Conservation (phyloP, 2,329 filamentous ascomycete species). For the Trichoderma pleuroti region DNA sequence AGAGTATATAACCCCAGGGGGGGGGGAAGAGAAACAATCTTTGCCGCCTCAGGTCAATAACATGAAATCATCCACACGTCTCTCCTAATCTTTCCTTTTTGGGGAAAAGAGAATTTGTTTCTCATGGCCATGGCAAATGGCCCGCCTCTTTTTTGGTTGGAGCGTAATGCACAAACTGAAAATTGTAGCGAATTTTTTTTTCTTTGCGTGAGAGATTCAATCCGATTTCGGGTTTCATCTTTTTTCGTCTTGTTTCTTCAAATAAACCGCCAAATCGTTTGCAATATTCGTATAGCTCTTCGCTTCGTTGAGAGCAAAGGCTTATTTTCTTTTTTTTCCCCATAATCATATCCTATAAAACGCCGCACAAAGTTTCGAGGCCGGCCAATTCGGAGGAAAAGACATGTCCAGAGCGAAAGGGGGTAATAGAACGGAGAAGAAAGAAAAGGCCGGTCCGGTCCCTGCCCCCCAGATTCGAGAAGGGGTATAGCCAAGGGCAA, state of each 20-base stretch:
- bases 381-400: not conserved
- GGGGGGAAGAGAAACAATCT: conserved; percentile 2
- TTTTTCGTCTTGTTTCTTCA: not conserved
- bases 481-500: conserved; percentile 13
- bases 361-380: conserved; percentile 2
- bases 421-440: not conserved
- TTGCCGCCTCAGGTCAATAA: conserved; percentile 3
- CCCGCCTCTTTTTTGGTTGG: not conserved
- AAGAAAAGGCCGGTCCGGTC: not conserved
- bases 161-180: not conserved
- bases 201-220: not conserved
- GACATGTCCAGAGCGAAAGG: not conserved
- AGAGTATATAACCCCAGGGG: not conserved
- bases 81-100: not conserved
- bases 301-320: not conserved
- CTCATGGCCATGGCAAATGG: not conserved
- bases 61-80: conserved; percentile 6
- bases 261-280: not conserved
- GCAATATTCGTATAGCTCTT: not conserved
- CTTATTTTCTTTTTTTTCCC: not conserved
- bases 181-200: not conserved
- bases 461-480: conserved; percentile 1
- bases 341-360: conserved; percentile 8
- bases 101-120: not conserved
- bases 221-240: not conserved